Conservation (phyloP, 768 basidiomycete genomes). For the Coprinopsis cinerea region DNA sequence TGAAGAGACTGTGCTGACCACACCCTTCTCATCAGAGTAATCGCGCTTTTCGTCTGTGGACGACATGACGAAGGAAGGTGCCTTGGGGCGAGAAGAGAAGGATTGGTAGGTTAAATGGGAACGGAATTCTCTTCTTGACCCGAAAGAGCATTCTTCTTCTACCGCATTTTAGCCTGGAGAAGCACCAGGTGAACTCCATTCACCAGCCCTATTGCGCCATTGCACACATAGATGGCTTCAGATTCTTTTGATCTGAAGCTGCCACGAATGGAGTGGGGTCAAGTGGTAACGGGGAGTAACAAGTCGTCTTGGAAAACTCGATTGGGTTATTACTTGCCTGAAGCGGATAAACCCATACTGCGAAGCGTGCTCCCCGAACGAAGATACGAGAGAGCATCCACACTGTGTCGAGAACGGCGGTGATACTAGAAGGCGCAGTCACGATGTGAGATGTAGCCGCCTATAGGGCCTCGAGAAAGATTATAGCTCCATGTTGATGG, state of each 20-base stretch:
- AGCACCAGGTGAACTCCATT: neutral
- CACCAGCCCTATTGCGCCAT: neutral
- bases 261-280: neutral
- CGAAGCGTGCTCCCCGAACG: neutral
- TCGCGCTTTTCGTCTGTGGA: conserved; percentile 11
- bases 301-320: neutral
- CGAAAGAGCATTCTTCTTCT: neutral
- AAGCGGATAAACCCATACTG: conserved; percentile 1
- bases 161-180: neutral
- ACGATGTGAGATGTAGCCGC: too few species aligned
- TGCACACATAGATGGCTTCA: neutral
- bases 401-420: too few species aligned
- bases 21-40: conserved; percentile 13
- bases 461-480: too few species aligned
- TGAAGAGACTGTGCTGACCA: conserved; percentile 12
- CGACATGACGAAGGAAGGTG: conserved; percentile 13
- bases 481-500: too few species aligned
- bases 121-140: neutral
- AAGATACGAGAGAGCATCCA: neutral
- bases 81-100: neutral
- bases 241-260: neutral
- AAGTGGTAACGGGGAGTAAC: neutral
- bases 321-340: neutral
- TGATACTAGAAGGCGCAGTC: too few species aligned
- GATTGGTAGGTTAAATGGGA: neutral